Percentiles rank a stretch among this genome's conserved stretches.
phyloP scores from a whole-genome alignment of 2,329 filamentous ascomycete species.

The Dactylonectria macrodidyma region DNA sequence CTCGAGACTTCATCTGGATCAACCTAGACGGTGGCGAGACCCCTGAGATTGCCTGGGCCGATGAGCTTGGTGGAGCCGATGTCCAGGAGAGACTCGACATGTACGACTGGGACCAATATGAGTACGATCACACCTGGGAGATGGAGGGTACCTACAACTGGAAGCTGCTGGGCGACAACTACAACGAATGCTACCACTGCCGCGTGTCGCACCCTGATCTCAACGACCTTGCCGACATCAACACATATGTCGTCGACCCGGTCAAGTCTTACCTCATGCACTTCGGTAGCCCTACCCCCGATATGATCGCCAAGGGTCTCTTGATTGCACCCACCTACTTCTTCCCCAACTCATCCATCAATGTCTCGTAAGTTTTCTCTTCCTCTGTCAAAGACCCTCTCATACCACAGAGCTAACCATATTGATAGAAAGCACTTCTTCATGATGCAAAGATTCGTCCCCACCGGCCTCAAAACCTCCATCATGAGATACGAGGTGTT shows the following conservation, averaged over 20 bases:
- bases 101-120: constrained; percentile 66
- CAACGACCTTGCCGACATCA: constrained; percentile 67
- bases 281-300: constrained; percentile 25
- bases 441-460: constrained; percentile 74
- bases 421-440: constrained; percentile 67
- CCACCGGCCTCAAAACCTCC: constrained; percentile 63
- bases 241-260: constrained; percentile 62
- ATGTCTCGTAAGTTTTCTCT: constrained; percentile 58
- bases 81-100: constrained; percentile 60
- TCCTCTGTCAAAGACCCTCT: background rate
- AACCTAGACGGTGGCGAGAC: constrained; percentile 65
- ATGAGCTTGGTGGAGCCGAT: constrained; percentile 64
- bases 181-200: constrained; percentile 77
- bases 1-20: constrained; percentile 69
- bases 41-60: constrained; percentile 64
- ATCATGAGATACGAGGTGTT: constrained; percentile 72
- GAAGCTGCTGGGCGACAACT: constrained; percentile 74
- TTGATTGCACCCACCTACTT: constrained; percentile 57
- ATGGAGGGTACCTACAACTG: constrained; percentile 71
- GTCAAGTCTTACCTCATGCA: constrained; percentile 26
- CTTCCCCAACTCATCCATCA: constrained; percentile 65
- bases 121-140: constrained; percentile 70
- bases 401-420: constrained; percentile 4
- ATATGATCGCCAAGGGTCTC: constrained; percentile 20
- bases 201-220: constrained; percentile 71